Conservation (phyloP, 2,329 filamentous ascomycete genomes). For the Zymoseptoria passerinii region DNA sequence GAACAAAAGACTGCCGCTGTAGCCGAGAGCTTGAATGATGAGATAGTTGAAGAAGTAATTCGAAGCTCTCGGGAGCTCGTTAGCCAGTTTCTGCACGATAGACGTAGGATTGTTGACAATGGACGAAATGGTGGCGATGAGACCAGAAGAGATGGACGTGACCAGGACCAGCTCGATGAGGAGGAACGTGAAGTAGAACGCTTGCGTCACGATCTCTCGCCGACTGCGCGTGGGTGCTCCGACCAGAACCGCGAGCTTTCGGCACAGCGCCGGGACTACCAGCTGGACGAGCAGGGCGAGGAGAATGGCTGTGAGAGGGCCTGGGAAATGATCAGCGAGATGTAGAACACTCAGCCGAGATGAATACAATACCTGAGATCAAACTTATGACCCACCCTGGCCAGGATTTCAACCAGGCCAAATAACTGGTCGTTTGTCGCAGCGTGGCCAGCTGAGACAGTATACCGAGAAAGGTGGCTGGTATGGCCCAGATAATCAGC, state of each 20-base stretch:
- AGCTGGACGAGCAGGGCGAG: slow-evolving; percentile 8
- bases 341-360: neutral
- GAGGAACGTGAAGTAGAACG: slow-evolving; percentile 13
- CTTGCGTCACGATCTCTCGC: slow-evolving; percentile 8
- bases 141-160: slow-evolving; percentile 7
- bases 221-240: slow-evolving; percentile 8
- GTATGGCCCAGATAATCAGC: slow-evolving; percentile 11
- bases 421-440: neutral
- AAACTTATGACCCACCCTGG: slow-evolving; percentile 7
- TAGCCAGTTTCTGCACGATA: slow-evolving; percentile 3
- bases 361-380: slow-evolving; percentile 3
- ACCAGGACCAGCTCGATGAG: slow-evolving; percentile 12
- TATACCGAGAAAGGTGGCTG: slow-evolving; percentile 8
- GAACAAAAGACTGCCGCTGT: slow-evolving; percentile 5
- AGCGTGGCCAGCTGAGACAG: slow-evolving; percentile 6
- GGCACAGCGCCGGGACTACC: slow-evolving; percentile 8
- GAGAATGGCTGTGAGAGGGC: slow-evolving; percentile 5
- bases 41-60: slow-evolving; percentile 15
- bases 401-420: slow-evolving; percentile 5
- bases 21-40: slow-evolving; percentile 10
- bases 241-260: slow-evolving; percentile 6
- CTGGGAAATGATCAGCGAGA: neutral
- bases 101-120: slow-evolving; percentile 4
- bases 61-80: slow-evolving; percentile 8
- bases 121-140: slow-evolving; percentile 2